A percentile compares a stretch with the other conserved stretches of the same genome.
Evolutionary conservation across 192 early-diverging fungal species (phyloP).

Genomic region (Chytriomyces sp.): DNA sequence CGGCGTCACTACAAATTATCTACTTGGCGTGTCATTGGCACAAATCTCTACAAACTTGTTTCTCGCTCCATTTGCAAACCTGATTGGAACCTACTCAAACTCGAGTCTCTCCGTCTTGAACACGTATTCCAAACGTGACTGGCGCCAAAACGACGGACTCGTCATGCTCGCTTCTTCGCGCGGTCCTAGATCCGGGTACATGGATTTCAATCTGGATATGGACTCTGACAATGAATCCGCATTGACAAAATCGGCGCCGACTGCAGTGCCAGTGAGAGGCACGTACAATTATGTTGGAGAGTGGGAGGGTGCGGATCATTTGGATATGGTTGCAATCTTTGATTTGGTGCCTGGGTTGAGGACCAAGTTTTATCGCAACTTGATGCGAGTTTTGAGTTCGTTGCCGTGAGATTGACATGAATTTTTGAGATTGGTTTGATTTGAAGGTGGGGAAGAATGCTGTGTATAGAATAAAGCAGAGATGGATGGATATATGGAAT

Average conservation of each 20-base stretch:
- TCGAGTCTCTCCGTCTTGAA: neutral
- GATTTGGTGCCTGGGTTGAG: constrained; percentile 32
- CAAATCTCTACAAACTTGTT: constrained; percentile 13
- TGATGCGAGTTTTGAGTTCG: constrained; percentile 21
- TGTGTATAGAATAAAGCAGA: too few species aligned
- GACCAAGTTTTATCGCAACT: constrained; percentile 23
- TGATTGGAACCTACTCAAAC: constrained; percentile 37
- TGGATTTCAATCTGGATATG: constrained; percentile 25
- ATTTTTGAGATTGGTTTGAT: too few species aligned
- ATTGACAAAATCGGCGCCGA: neutral
- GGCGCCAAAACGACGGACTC: constrained; percentile 36
- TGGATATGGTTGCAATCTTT: neutral
- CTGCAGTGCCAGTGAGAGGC: neutral
- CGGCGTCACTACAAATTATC: constrained; percentile 13
- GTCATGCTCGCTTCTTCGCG: constrained; percentile 20
- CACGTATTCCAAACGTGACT: neutral
- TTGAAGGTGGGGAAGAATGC: too few species aligned
- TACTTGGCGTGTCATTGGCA: neutral
- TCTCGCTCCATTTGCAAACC: constrained; percentile 10
- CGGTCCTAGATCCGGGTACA: constrained; percentile 24
- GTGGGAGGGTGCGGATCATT: constrained; percentile 23
- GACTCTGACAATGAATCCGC: neutral
- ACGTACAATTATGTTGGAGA: constrained; percentile 24
- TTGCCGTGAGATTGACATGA: too few species aligned
- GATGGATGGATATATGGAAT: too few species aligned